These are phyloP conservation scores for Alisma plantagoaquatica DNA, from an alignment of 106 monocot species.

Conservation along the genomic window DNA sequence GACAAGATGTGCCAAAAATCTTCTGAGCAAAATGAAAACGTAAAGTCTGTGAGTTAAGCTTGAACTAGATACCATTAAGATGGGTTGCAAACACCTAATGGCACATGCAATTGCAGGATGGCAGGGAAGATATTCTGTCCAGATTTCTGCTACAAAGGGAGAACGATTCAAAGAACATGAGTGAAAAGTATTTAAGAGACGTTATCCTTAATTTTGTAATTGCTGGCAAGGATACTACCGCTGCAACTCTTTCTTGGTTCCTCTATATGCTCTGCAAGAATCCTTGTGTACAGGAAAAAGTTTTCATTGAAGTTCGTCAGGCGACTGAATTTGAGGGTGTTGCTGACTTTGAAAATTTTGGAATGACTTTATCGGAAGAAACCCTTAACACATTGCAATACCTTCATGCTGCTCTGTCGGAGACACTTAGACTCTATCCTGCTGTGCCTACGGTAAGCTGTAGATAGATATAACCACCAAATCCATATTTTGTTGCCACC, in stretches of 20 bases:
- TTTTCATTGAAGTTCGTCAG: background rate
- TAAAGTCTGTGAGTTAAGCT: slow-evolving; percentile 1
- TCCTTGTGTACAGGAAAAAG: slow-evolving; percentile 1
- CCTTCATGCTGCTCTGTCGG: slow-evolving; percentile 1
- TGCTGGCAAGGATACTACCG: slow-evolving; percentile 12
- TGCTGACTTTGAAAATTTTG: background rate
- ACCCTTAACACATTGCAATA: background rate
- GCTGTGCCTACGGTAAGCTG: background rate
- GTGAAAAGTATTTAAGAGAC: slow-evolving; percentile 6
- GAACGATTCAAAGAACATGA: background rate
- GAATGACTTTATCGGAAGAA: background rate
- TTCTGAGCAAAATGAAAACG: background rate
- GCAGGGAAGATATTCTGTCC: slow-evolving; percentile 5
- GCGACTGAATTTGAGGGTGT: background rate
- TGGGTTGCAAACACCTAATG: no score
- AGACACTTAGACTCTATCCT: background rate
- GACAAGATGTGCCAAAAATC: background rate
- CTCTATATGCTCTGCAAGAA: slow-evolving; percentile 8
- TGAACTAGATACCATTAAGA: background rate
- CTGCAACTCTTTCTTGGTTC: slow-evolving; percentile 9
- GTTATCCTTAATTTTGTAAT: slow-evolving; percentile 5
- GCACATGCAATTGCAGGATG: background rate
- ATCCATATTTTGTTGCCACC: no score
- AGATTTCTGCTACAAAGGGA: slow-evolving; percentile 9
- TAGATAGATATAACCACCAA: no score